A percentile compares a stretch with the other conserved stretches of the same genome.
These are phyloP conservation scores for Immersiporthe knoxdaviesiana DNA, from an alignment of 2,329 filamentous ascomycete genomes.

Conservation along the genomic window DNA sequence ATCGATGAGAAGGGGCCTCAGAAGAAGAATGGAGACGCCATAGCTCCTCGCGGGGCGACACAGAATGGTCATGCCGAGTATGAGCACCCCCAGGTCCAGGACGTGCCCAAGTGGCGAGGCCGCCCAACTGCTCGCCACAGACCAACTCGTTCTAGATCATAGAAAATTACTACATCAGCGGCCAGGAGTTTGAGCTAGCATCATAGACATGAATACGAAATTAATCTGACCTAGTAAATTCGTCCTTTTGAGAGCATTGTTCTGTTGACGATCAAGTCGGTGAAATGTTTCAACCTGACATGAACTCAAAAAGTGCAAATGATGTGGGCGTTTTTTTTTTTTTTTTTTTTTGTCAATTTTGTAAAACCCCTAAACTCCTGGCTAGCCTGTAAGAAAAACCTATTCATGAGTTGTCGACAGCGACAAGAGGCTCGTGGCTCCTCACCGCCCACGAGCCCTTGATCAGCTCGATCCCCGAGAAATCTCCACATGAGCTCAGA, in stretches of 20 bases:
- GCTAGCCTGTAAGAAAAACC: conserved; percentile 2
- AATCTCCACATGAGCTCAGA: conserved; percentile 27
- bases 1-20: conserved; percentile 32
- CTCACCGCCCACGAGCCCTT: neutral
- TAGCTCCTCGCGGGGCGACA: neutral
- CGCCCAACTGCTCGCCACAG: conserved; percentile 24
- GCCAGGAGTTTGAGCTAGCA: neutral
- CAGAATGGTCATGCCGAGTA: neutral
- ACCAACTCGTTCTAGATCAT: conserved; percentile 6
- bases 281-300: too few species aligned
- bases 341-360: neutral
- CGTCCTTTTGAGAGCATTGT: neutral
- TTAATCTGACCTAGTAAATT: neutral
- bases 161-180: neutral
- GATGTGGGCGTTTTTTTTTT: too few species aligned
- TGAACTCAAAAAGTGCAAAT: neutral
- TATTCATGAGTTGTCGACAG: neutral
- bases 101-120: conserved; percentile 25
- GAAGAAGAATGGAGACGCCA: neutral
- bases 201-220: neutral
- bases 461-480: neutral
- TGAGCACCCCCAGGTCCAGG: conserved; percentile 4
- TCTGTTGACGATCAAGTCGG: too few species aligned
- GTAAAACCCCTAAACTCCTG: conserved; percentile 21
- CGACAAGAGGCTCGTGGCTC: neutral